Evolutionary conservation across 306 rosid species (phyloP).

Genomic region (Cicer chorassanicum): DNA sequence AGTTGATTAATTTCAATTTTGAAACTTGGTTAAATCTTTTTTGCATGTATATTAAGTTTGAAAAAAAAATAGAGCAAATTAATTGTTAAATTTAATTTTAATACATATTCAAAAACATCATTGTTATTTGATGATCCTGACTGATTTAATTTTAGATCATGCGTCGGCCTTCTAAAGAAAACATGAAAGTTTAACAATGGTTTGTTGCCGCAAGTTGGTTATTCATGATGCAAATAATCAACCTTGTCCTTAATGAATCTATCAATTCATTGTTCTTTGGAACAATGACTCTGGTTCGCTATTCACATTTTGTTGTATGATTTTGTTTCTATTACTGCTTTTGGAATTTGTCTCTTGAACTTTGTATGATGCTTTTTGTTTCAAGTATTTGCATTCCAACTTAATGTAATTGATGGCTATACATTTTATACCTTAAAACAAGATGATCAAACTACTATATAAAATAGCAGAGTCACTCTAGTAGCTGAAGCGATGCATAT

Average conservation of each 20-base stretch:
- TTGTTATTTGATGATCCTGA: not conserved
- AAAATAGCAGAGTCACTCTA: no score
- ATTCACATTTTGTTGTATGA: not conserved
- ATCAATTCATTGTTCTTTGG: not conserved
- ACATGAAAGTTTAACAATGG: not conserved
- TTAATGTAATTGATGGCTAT: no score
- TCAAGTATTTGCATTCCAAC: no score
- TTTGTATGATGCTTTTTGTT: no score
- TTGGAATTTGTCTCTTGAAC: no score
- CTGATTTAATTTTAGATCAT: not conserved
- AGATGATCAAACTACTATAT: no score
- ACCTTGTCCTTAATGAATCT: not conserved
- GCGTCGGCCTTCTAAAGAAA: not conserved
- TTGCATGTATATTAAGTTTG: not conserved
- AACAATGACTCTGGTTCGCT: not conserved
- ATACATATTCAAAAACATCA: not conserved
- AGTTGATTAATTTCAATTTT: constrained; percentile 1
- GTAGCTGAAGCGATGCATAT: no score
- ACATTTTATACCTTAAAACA: no score
- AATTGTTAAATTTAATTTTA: not conserved
- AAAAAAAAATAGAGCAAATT: not conserved
- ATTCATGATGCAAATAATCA: not conserved
- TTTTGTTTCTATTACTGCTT: no score
- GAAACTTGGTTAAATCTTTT: not conserved
- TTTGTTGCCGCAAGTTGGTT: not conserved